phyloP scores from a whole-genome alignment of 2,329 filamentous ascomycete genomes.

The Botrytis aclada region DNA sequence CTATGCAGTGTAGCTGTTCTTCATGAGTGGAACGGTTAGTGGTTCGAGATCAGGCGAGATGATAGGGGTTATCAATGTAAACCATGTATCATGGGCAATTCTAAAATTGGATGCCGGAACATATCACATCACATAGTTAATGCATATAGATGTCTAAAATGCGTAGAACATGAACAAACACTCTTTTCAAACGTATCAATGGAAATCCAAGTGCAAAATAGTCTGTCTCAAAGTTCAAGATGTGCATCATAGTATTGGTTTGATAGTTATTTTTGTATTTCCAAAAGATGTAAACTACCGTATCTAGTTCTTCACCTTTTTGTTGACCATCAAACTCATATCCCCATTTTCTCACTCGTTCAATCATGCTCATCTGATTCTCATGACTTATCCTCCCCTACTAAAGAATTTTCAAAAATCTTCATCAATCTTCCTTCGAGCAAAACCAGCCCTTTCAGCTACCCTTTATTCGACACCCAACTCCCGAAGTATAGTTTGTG shows the following conservation, averaged over 20 bases:
- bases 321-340: conserved; percentile 7
- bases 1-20: conserved; percentile 94
- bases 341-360: background rate
- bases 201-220: background rate
- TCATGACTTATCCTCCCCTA: background rate
- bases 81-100: background rate
- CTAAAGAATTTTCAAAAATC: background rate
- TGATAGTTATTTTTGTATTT: background rate
- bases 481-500: conserved; percentile 6
- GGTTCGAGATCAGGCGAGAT: background rate
- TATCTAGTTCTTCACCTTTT: background rate
- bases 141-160: background rate
- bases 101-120: background rate
- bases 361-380: background rate
- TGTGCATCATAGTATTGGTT: background rate
- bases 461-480: conserved; percentile 14
- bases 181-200: background rate
- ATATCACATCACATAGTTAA: background rate
- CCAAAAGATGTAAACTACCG: background rate
- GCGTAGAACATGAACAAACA: background rate
- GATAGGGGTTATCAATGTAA: background rate
- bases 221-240: background rate
- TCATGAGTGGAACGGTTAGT: conserved; percentile 51
- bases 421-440: conserved; percentile 3
- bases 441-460: background rate